Evolutionary conservation across 1,139 yeast genomes (phyloP).

Genomic region (Geotrichum phurueaensis): DNA sequence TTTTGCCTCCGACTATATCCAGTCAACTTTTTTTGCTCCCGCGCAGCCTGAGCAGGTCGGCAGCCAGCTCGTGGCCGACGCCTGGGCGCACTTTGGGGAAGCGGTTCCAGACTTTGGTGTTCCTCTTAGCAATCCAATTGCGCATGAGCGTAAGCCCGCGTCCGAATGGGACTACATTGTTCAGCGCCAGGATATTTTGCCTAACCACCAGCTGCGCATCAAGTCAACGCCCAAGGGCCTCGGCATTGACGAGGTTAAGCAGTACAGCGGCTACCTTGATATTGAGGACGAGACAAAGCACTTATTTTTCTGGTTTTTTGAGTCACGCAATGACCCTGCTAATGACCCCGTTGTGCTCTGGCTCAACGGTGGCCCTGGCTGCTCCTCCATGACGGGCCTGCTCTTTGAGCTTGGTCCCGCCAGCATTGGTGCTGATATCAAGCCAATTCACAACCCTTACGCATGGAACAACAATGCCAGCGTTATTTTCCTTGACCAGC

Average conservation of each 20-base stretch:
- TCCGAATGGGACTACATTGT: constrained; percentile 27
- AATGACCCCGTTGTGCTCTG: constrained; percentile 61
- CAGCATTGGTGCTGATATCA: constrained; percentile 47
- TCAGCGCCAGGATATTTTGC: constrained; percentile 29
- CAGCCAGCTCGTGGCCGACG: background rate
- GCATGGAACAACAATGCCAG: constrained; percentile 63
- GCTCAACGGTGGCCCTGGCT: constrained; percentile 78
- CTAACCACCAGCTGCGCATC: constrained; percentile 32
- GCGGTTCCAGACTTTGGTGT: background rate
- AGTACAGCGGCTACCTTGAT: constrained; percentile 65
- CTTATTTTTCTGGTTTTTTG: constrained; percentile 75
- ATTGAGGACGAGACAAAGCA: constrained; percentile 78
- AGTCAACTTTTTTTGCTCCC: constrained; percentile 1
- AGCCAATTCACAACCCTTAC: constrained; percentile 58
- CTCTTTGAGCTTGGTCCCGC: constrained; percentile 62
- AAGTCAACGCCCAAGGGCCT: constrained; percentile 42
- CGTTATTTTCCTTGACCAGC: constrained; percentile 63
- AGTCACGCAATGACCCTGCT: constrained; percentile 59
- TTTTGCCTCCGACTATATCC: constrained; percentile 2
- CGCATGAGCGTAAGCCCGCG: constrained; percentile 2
- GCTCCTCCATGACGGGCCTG: constrained; percentile 61
- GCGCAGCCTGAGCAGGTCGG: background rate
- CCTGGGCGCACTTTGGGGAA: background rate
- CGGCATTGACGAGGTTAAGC: constrained; percentile 39
- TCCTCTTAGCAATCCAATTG: constrained; percentile 1